Conservation (phyloP, 2,329 filamentous ascomycete genomes). For the Talaromyces marneffei region DNA sequence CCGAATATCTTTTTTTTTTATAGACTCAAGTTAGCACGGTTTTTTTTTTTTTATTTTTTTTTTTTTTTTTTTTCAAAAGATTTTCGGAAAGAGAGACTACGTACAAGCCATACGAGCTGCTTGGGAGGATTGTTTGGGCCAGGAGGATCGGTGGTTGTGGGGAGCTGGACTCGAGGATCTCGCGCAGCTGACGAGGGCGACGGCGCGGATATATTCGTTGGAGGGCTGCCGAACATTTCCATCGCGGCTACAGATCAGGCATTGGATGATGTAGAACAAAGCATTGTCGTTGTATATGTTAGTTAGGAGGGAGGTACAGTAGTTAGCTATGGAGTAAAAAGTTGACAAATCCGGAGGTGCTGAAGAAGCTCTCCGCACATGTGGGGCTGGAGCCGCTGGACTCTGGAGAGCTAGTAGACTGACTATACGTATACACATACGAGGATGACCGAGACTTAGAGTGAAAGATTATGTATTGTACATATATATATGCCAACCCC, state of each 20-base stretch:
- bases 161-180: constrained; percentile 56
- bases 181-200: constrained; percentile 22
- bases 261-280: not conserved
- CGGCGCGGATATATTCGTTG: not conserved
- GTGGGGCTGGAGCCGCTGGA: not conserved
- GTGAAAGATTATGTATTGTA: not conserved
- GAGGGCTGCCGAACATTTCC: constrained; percentile 12
- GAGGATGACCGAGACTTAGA: not conserved
- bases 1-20: constrained; percentile 76
- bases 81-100: constrained; percentile 28
- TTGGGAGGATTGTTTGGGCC: constrained; percentile 62
- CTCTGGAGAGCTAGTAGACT: too few relatives aligned
- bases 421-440: too few relatives aligned
- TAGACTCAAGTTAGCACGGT: not conserved
- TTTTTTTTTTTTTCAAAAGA: too few relatives aligned
- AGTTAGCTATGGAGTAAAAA: too few relatives aligned
- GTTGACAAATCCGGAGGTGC: not conserved
- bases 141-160: constrained; percentile 80
- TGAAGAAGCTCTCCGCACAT: not conserved
- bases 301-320: too few relatives aligned
- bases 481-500: not conserved
- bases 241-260: not conserved
- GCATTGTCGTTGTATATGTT: not conserved
- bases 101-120: constrained; percentile 82
- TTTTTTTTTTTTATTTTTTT: too few relatives aligned